Evolutionary conservation across 2,329 filamentous ascomycete species (phyloP), one percentile per base, ranked within the genome.

Genomic region (Ascochyta fabae): DNA sequence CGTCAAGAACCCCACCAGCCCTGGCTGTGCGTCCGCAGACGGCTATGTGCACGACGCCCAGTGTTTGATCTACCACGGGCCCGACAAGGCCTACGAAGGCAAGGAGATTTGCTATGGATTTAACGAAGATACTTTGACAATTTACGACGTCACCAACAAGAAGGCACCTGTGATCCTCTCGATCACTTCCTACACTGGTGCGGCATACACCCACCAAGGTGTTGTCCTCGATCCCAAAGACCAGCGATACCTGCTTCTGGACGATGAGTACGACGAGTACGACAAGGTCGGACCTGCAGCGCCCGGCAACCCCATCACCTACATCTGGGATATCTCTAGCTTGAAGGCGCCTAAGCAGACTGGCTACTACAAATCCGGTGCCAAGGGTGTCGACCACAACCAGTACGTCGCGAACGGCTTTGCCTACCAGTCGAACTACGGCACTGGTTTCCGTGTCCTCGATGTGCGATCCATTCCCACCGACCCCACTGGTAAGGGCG

Each of bases 21-120:
- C 82, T 6, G 84, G 84, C 39, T 86, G 84, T 64, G 81, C 81
- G 7, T 76, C 79, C 19, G 65, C 78, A 16, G 84, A 86, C 66
- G 84, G 83, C 34, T 86, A 87, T 66, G 83, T 86, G 13, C 84
- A 87, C 68, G 84, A 86, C 61, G 84, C 84, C 2, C 84, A 87
- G 70, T 86, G 84, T 67, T 73, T 87, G 35, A 78, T 81, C 56
- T 84, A 84, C 72, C 78, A 76, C 7, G 83, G 83, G 0, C 82
- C 83, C 0, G 79, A 84, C 56, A 71, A 69, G 23, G 64, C 75
- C 23, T 85, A 80, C 67, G 67, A 72, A 3, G 81, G 79, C 23
- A 75, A 72, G 2, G 81, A 85, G 49, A 83, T 85, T 63, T 85
- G 83, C 78, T 84, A 83, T 64, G 81, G 80, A 33, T 84, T 83